These are phyloP conservation scores for Solanum dulcamara DNA, from an alignment of 257 asterid genomes.

Conservation along the genomic window DNA sequence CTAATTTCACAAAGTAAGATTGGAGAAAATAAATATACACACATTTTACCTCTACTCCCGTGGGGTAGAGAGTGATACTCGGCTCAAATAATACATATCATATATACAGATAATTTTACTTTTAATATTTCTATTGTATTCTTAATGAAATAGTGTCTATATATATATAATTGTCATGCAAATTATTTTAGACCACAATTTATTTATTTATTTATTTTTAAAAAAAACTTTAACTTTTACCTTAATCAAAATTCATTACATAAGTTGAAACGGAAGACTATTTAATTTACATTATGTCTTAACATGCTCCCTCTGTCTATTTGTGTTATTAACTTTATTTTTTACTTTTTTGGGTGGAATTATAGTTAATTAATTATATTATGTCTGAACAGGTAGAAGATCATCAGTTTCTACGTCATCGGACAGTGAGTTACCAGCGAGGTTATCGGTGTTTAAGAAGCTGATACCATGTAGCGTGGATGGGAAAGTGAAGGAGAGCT, in stretches of 20 bases:
- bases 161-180: neutral
- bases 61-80: too few species aligned
- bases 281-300: neutral
- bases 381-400: neutral
- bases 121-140: neutral
- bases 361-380: neutral
- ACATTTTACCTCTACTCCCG: too few species aligned
- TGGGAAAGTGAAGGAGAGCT: slow-evolving; percentile 82
- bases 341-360: neutral
- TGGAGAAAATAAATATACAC: too few species aligned
- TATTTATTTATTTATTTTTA: too few species aligned
- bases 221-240: neutral
- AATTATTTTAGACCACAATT: neutral
- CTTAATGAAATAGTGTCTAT: neutral
- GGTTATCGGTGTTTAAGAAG: slow-evolving; percentile 62
- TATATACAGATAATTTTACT: neutral
- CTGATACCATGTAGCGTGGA: slow-evolving; percentile 61
- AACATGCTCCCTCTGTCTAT: neutral
- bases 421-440: slow-evolving; percentile 40
- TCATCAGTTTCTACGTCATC: slow-evolving; percentile 12
- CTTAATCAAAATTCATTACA: neutral
- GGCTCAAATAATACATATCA: too few species aligned
- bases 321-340: too few species aligned
- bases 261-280: neutral
- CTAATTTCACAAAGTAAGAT: too few species aligned